A percentile compares a stretch with the other conserved stretches of the same genome.
Evolutionary conservation across 805 yeast genomes (phyloP).

Genomic region (Yarrowia deformans): DNA sequence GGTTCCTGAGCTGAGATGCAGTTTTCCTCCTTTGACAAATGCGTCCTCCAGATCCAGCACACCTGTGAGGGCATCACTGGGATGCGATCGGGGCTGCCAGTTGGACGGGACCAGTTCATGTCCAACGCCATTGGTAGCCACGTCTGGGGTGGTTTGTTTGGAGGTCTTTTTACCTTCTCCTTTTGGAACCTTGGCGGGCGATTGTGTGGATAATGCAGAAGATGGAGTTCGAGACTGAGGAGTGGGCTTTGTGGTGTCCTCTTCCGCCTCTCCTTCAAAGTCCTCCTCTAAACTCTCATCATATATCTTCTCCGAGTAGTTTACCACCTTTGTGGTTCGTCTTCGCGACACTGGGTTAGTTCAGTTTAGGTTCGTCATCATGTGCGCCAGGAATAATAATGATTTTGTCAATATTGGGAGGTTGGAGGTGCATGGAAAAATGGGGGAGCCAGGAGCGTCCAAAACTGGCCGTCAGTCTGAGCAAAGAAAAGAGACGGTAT

Average conservation of each 20-base stretch:
- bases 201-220: constrained; percentile 16
- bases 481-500: neutral
- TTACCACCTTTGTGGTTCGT: constrained; percentile 35
- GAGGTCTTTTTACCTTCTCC: constrained; percentile 23
- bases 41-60: constrained; percentile 20
- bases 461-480: neutral
- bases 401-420: constrained; percentile 35
- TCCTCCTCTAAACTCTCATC: constrained; percentile 34
- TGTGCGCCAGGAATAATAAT: constrained; percentile 15
- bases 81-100: constrained; percentile 30
- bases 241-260: neutral
- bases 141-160: constrained; percentile 20
- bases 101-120: constrained; percentile 22
- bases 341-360: constrained; percentile 38
- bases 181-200: constrained; percentile 16
- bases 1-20: constrained; percentile 24
- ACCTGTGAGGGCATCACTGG: constrained; percentile 22
- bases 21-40: constrained; percentile 17
- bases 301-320: constrained; percentile 33
- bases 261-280: constrained; percentile 17
- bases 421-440: constrained; percentile 29
- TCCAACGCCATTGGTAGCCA: neutral
- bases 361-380: constrained; percentile 9
- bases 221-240: constrained; percentile 1
- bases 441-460: constrained; percentile 6